Conservation (phyloP, 768 basidiomycete species). For the Suillus weaverae region DNA sequence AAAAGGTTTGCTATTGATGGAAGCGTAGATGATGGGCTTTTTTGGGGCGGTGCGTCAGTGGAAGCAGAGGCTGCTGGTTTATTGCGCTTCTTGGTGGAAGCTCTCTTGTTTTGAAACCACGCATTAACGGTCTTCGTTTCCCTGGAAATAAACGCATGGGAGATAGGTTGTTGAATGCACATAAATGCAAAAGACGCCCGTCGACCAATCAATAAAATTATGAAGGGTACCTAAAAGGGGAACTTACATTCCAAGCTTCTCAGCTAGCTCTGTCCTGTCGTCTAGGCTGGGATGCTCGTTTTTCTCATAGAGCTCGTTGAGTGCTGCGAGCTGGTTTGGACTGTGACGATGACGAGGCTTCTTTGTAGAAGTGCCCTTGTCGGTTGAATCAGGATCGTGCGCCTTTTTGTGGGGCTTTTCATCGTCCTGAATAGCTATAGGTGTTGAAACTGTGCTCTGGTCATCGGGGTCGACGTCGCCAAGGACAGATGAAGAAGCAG, state of each 20-base stretch:
- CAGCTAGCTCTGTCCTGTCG: constrained; percentile 65
- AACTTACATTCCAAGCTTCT: constrained; percentile 74
- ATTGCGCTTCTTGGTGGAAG: constrained; percentile 74
- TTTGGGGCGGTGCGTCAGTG: constrained; percentile 24
- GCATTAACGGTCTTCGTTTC: constrained; percentile 84
- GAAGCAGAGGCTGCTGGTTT: constrained; percentile 39
- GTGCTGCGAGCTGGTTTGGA: constrained; percentile 66
- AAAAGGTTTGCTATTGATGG: constrained; percentile 41
- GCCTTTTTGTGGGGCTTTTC: constrained; percentile 26
- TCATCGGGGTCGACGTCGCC: background rate
- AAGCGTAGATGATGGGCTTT: constrained; percentile 28
- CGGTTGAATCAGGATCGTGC: constrained; percentile 23
- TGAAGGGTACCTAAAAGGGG: constrained; percentile 26
- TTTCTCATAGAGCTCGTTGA: constrained; percentile 78
- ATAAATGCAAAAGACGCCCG: constrained; percentile 9
- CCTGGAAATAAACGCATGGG: constrained; percentile 39
- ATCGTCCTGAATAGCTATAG: constrained; percentile 20
- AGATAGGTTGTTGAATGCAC: constrained; percentile 12
- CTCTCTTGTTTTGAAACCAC: constrained; percentile 87
- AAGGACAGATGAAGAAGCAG: constrained; percentile 13
- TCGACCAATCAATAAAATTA: constrained; percentile 20
- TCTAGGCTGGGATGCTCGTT: constrained; percentile 75
- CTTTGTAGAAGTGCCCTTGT: constrained; percentile 41
- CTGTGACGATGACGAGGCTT: constrained; percentile 80
- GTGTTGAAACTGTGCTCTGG: background rate